phyloP scores from a whole-genome alignment of 2,329 filamentous ascomycete genomes.

The Coniella vitis region DNA sequence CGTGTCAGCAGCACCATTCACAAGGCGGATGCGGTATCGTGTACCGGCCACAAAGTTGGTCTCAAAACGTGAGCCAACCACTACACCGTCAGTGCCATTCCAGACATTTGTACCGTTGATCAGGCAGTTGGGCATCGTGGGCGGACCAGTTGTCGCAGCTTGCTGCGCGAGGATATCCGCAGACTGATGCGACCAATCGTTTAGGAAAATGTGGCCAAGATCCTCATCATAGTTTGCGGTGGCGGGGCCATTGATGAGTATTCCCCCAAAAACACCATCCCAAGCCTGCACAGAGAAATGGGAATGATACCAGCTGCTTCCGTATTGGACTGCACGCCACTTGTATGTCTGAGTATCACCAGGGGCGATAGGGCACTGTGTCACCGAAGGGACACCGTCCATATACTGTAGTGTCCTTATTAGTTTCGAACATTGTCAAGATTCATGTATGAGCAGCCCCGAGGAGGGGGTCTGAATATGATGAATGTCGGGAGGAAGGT shows the following conservation, averaged over 20 bases:
- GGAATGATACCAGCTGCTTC: constrained; percentile 24
- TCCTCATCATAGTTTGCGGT: constrained; percentile 57
- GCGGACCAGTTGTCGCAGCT: not conserved
- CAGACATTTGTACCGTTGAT: constrained; percentile 14
- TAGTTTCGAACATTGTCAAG: not conserved
- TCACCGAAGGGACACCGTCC: constrained; percentile 48
- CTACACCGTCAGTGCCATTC: not conserved
- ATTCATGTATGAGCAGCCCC: too few relatives aligned
- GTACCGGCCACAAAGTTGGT: not conserved
- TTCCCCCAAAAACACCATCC: constrained; percentile 52
- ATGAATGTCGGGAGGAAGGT: too few relatives aligned
- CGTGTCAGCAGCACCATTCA: constrained; percentile 6
- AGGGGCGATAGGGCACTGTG: constrained; percentile 44
- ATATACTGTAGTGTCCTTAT: constrained; percentile 24
- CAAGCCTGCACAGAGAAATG: constrained; percentile 48
- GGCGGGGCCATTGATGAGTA: constrained; percentile 55
- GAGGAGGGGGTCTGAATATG: too few relatives aligned
- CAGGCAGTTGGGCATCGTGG: constrained; percentile 5
- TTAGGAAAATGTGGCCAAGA: constrained; percentile 50
- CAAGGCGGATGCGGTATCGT: not conserved
- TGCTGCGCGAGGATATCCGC: constrained; percentile 1
- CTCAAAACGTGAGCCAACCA: constrained; percentile 2
- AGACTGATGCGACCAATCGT: constrained; percentile 49
- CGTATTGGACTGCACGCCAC: constrained; percentile 43
- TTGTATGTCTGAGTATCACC: constrained; percentile 49